These are phyloP conservation scores for Rehmannia glutinosa DNA, from an alignment of 257 asterid genomes.

Conservation along the genomic window DNA sequence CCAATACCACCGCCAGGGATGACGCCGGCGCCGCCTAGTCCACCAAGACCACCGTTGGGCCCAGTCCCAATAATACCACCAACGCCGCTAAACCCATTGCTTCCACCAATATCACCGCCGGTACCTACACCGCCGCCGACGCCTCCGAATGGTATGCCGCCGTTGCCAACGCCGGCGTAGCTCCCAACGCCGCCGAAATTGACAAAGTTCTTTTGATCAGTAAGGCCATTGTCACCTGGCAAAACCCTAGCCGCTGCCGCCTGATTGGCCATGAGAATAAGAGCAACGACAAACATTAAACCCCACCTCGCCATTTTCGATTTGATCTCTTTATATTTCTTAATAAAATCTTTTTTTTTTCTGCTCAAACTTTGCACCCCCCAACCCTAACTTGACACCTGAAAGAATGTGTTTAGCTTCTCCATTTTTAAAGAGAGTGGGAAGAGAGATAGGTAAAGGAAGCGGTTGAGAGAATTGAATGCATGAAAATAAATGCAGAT, in stretches of 20 bases:
- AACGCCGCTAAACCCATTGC: conserved; percentile 17
- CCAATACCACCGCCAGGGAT: conserved; percentile 26
- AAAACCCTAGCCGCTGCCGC: conserved; percentile 30
- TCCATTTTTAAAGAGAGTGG: conserved; percentile 18
- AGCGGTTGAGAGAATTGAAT: conserved; percentile 31
- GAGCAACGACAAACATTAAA: conserved; percentile 16
- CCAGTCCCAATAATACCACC: conserved; percentile 44
- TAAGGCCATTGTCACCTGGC: conserved; percentile 21
- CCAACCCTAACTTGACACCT: conserved; percentile 16
- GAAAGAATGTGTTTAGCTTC: conserved; percentile 16
- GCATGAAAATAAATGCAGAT: conserved; percentile 13
- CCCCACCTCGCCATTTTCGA: conserved; percentile 24
- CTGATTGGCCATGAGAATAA: conserved; percentile 17
- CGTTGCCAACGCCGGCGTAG: conserved; percentile 36
- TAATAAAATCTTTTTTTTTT: not conserved
- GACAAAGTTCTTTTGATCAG: conserved; percentile 35
- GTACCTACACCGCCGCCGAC: conserved; percentile 35
- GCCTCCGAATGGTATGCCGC: conserved; percentile 45
- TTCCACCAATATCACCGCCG: conserved; percentile 28
- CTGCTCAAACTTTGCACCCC: not conserved
- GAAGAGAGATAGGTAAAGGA: not conserved
- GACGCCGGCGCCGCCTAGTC: conserved; percentile 16
- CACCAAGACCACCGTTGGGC: conserved; percentile 28
- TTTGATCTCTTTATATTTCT: not conserved
- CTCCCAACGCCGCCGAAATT: conserved; percentile 34